These are phyloP conservation scores for Cafeteria roenbergensis DNA, from an alignment of 108 stramenopile genomes.

Conservation along the genomic window DNA sequence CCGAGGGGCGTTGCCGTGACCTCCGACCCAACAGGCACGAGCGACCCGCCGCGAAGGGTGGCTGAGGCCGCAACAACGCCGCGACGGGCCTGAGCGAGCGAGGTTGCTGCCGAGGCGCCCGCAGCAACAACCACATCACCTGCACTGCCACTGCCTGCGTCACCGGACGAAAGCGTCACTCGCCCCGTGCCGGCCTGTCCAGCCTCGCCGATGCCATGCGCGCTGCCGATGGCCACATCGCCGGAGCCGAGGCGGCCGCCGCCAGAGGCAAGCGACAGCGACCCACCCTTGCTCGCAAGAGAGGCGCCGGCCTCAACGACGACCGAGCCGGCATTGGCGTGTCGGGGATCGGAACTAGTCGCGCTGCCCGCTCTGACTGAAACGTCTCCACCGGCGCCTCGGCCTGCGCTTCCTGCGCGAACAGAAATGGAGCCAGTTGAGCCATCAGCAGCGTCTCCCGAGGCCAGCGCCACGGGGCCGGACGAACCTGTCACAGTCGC, in stretches of 20 bases:
- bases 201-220: too few species aligned
- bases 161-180: background rate
- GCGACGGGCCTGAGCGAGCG: too few species aligned
- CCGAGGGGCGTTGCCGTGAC: too few species aligned
- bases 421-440: constrained; percentile 1
- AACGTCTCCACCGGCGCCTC: background rate
- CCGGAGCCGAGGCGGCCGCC: background rate
- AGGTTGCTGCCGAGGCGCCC: background rate
- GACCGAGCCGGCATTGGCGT: background rate
- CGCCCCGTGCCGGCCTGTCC: too few species aligned
- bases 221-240: background rate
- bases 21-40: too few species aligned
- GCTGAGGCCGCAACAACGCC: too few species aligned
- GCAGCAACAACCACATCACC: background rate
- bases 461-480: background rate
- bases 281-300: background rate
- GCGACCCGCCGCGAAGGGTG: too few species aligned
- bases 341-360: background rate
- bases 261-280: background rate
- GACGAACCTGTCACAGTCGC: background rate
- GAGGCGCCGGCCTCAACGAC: background rate
- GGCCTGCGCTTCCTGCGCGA: background rate
- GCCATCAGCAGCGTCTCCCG: background rate
- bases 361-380: background rate
- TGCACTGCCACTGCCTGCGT: background rate